These are phyloP conservation scores for Pythium biforme DNA, from an alignment of 352 stramenopile species.

Conservation along the genomic window DNA sequence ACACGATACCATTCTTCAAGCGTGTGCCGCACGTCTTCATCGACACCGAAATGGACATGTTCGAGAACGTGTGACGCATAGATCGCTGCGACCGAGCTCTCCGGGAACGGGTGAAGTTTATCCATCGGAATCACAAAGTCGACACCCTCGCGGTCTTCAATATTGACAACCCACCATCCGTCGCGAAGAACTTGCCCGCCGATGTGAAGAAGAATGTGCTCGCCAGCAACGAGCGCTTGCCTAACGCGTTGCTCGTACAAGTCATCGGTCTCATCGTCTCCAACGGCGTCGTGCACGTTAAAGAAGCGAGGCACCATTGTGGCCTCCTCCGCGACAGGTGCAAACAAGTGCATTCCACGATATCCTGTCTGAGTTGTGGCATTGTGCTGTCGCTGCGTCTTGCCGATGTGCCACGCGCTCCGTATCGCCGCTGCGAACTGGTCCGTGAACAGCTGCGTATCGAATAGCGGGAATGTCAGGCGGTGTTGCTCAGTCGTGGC, in stretches of 20 bases:
- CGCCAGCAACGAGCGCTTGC: slow-evolving; percentile 25
- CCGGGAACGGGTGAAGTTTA: slow-evolving; percentile 65
- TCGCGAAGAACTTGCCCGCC: slow-evolving; percentile 40
- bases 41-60: slow-evolving; percentile 61
- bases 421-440: slow-evolving; percentile 52
- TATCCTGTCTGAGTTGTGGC: slow-evolving; percentile 2
- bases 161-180: slow-evolving; percentile 76
- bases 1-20: slow-evolving; percentile 75
- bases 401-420: slow-evolving; percentile 38
- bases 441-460: slow-evolving; percentile 51
- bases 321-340: slow-evolving; percentile 14
- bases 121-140: slow-evolving; percentile 70
- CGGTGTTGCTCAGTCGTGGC: slow-evolving; percentile 42
- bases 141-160: slow-evolving; percentile 39
- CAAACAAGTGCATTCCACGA: slow-evolving; percentile 47
- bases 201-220: slow-evolving; percentile 61
- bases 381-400: slow-evolving; percentile 8
- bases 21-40: slow-evolving; percentile 43
- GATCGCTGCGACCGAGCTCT: slow-evolving; percentile 52
- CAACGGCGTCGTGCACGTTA: slow-evolving; percentile 36
- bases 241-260: slow-evolving; percentile 42
- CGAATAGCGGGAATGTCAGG: slow-evolving; percentile 54
- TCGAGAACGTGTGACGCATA: slow-evolving; percentile 82
- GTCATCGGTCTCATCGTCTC: slow-evolving; percentile 33
- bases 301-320: slow-evolving; percentile 34